Evolutionary conservation across 2,329 filamentous ascomycete species (phyloP), one percentile per base, ranked within the genome.

Genomic region (Pseudogymnoascus sp.): DNA sequence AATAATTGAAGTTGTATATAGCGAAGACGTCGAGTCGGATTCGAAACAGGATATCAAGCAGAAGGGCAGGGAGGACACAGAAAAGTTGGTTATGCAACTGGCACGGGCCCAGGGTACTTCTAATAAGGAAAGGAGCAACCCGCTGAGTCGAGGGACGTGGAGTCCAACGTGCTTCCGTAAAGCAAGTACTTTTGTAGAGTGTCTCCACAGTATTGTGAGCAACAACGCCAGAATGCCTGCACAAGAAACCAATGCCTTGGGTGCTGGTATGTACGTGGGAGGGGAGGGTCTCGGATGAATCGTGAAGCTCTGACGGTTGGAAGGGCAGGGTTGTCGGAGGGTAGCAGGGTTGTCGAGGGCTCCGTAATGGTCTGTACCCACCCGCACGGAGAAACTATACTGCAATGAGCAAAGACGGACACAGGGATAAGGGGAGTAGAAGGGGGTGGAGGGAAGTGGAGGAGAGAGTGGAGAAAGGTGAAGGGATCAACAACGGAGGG

Each of bases 31-130:
- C 46, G 46, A 53, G 46, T 53, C 26, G 26, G 46, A 53, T 53
- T 53, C n/a, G 46, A 53, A 53, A 53, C 46, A 19, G 46, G 46
- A 53, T 53, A 53, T 53, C 40, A 5, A 43, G 16, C 14, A 31
- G 24, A 5, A 14, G 22, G 7, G 19, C 41, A 46, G 43, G 43
- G 43, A 50, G 43, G 43, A 14, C 14, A 14, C 16, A 26, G 43
- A 53, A 53, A 53, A 53, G 46, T 53, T 53, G 46, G 46, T 31
- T 53, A 53, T 53, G 46, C 46, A 53, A 53, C 46, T 31, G 46
- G 46, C 46, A 53, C 46, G 46, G 46, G 46, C 46, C 46, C 46
- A 53, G 46, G 12, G 26, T 53, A 53, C 46, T 53, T 53, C 46
- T 53, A 53, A 53, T 53, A 53, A 53, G 46, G 46, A 53, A 53